Evolutionary conservation across 108 stramenopile species (phyloP), one percentile per base, ranked within the genome.

Genomic region (Pseudonitzschia multiseries): DNA sequence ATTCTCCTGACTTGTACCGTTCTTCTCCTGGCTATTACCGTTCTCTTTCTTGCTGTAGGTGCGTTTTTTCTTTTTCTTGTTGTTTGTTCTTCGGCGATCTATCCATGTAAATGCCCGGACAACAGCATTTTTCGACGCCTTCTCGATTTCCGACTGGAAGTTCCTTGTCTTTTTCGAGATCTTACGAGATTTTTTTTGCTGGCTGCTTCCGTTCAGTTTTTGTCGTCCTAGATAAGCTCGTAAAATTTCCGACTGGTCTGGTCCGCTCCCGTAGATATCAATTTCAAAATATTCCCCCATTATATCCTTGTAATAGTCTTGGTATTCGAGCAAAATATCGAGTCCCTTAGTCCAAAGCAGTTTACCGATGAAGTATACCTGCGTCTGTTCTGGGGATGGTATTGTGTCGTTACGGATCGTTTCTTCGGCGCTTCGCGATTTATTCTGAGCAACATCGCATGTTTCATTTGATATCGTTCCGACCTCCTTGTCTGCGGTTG

Each of bases 351-450:
- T 84, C 93, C 90, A 94, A 0, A 94, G 64, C 6, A 92, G 70
- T 68, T 96, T 96, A 21, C 93, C 95, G 74, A 96, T 88, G 71
- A 89, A 96, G 68, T 96, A 96, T 4, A 87, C 86, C 32, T 76
- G 29, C 21, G 62, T 65, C 14, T 67, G 56, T 0, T 8, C 17
- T 5, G 46, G 14, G 43, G 66, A 67, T 48, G 46, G 46, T 20
- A 20, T 4, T 5, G 22, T 32, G 61, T 62, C 41, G 44, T 67
- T 68, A 20, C 65, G 17, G 66, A 32, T 50, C 21, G 42, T 50
- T 3, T 24, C 44, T n/a, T 54, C 0, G 26, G 31, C 22, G 40
- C 73, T 59, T 26, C 0, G 18, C 4, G 46, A 48, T 48, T 48
- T 1, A 18, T 48, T 48, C 46, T 18, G 46, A 48, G 46, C 46